phyloP scores from a whole-genome alignment of 805 yeast genomes.

The Sugiyamaella americana region DNA sequence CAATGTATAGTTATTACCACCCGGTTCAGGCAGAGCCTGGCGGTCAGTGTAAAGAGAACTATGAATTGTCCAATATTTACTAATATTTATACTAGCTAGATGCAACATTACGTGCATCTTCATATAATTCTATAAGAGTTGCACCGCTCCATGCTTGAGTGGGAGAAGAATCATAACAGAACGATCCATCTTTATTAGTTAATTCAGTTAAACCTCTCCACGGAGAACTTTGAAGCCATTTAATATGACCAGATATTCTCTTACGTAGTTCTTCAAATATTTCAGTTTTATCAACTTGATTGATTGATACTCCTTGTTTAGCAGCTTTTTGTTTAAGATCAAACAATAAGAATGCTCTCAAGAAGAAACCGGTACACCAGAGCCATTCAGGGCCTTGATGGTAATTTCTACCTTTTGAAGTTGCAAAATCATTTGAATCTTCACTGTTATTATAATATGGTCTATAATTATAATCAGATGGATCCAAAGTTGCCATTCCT shows the following conservation, averaged over 20 bases:
- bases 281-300: slow-evolving; percentile 40
- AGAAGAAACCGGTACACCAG: slow-evolving; percentile 83
- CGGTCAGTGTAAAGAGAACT: no score
- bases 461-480: slow-evolving; percentile 83
- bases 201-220: slow-evolving; percentile 96
- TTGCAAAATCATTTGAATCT: slow-evolving; percentile 81
- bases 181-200: slow-evolving; percentile 79
- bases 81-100: no score
- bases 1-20: no score
- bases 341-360: slow-evolving; percentile 66
- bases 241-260: slow-evolving; percentile 57
- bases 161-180: slow-evolving; percentile 84
- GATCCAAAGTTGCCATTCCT: slow-evolving; percentile 90
- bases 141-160: slow-evolving; percentile 97
- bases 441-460: slow-evolving; percentile 80
- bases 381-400: slow-evolving; percentile 99
- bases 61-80: no score
- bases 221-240: slow-evolving; percentile 65
- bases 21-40: no score
- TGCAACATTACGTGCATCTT: slow-evolving; percentile 49
- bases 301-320: slow-evolving; percentile 14
- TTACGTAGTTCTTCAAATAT: slow-evolving; percentile 53
- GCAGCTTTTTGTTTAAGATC: slow-evolving; percentile 39
- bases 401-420: slow-evolving; percentile 91
- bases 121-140: slow-evolving; percentile 72